These are phyloP conservation scores for Rhytidiadelphus loreus DNA, from an alignment of 225 moss, liverwort and hornwort species.

Conservation along the genomic window DNA sequence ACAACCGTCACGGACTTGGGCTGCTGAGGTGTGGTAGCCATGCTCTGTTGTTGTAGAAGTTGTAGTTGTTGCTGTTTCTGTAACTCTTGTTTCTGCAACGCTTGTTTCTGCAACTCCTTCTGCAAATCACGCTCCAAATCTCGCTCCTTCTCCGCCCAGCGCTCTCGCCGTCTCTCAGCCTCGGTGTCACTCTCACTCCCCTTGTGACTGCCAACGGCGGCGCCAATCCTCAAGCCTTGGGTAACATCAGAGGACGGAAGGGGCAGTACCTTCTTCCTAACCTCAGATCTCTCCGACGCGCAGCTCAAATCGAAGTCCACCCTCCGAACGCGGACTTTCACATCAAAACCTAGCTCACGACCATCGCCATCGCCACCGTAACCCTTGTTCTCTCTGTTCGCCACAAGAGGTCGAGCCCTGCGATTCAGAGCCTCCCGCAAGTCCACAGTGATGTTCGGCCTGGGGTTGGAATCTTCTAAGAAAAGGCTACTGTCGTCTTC, in stretches of 20 bases:
- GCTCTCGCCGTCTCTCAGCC: constrained; percentile 21
- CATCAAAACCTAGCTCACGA: background rate
- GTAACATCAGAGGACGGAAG: background rate
- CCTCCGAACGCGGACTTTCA: background rate
- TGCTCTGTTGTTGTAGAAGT: constrained; percentile 3
- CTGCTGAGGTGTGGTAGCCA: constrained; percentile 17
- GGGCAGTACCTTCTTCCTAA: background rate
- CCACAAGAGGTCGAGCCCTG: background rate
- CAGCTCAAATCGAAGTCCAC: constrained; percentile 17
- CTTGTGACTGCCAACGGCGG: background rate
- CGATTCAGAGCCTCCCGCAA: constrained; percentile 27
- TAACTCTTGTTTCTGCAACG: background rate
- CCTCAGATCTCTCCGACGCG: constrained; percentile 1
- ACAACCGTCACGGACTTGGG: constrained; percentile 38
- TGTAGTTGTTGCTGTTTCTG: background rate
- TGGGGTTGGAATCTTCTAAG: constrained; percentile 23
- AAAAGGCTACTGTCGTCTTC: constrained; percentile 16
- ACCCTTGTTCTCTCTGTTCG: constrained; percentile 1
- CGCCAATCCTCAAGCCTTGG: constrained; percentile 5
- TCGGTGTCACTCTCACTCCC: constrained; percentile 7
- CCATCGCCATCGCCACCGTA: background rate
- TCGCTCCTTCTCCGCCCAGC: constrained; percentile 52
- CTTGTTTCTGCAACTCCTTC: constrained; percentile 10
- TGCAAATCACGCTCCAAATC: constrained; percentile 34
- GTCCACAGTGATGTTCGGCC: constrained; percentile 12